phyloP scores from a whole-genome alignment of 768 basidiomycete species.

The Roridomyces roridus region DNA sequence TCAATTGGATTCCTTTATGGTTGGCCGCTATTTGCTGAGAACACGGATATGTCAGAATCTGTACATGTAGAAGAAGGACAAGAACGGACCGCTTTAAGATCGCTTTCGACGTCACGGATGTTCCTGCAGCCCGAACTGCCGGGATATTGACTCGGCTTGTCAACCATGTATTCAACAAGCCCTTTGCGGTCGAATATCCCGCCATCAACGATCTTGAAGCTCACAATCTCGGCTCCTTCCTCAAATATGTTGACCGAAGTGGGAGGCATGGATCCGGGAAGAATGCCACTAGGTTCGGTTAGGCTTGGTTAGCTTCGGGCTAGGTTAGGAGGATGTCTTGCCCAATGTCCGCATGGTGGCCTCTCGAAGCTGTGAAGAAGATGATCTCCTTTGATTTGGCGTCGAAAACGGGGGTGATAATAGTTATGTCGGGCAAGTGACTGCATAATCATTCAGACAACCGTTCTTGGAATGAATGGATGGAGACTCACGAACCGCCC shows the following conservation, averaged over 20 bases:
- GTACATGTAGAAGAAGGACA: neutral
- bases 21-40: conserved; percentile 91
- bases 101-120: conserved; percentile 89
- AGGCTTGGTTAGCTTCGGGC: too few species aligned
- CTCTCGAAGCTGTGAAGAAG: conserved; percentile 92
- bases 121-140: conserved; percentile 89
- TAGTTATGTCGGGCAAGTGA: conserved; percentile 88
- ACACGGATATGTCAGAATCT: conserved; percentile 10
- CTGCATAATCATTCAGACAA: conserved; percentile 13
- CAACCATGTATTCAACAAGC: conserved; percentile 80
- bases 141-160: conserved; percentile 79
- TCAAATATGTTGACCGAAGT: conserved; percentile 91
- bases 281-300: too few species aligned
- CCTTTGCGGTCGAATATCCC: conserved; percentile 83
- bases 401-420: conserved; percentile 92
- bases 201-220: conserved; percentile 88
- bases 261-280: conserved; percentile 96
- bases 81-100: conserved; percentile 82
- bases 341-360: conserved; percentile 95
- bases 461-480: neutral
- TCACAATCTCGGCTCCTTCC: conserved; percentile 90
- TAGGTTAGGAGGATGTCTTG: too few species aligned
- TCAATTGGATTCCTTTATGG: conserved; percentile 87
- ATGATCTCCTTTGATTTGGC: conserved; percentile 72
- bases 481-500: conserved; percentile 77